These are phyloP conservation scores for Pugionium dolabratum DNA, from an alignment of 345 rosid species.

Conservation along the genomic window DNA sequence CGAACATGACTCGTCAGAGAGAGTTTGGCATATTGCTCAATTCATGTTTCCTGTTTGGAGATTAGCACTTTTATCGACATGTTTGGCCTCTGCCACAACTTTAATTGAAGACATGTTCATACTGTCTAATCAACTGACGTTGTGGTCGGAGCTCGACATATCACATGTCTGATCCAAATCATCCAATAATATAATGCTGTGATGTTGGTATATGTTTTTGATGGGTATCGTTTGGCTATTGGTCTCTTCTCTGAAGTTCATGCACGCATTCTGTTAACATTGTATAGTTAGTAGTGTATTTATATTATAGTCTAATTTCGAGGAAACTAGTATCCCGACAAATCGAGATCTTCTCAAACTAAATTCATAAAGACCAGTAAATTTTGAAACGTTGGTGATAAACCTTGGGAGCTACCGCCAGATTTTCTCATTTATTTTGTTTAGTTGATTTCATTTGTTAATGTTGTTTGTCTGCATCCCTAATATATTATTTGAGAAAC, in stretches of 20 bases:
- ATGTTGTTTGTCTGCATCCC: too few relatives aligned
- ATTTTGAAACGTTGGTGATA: conserved; percentile 45
- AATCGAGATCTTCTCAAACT: too few relatives aligned
- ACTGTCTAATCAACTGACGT: conserved; percentile 12
- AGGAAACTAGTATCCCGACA: too few relatives aligned
- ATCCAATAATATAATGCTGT: not conserved
- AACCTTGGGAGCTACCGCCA: conserved; percentile 86
- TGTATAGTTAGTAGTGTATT: too few relatives aligned
- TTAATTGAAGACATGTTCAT: conserved; percentile 16
- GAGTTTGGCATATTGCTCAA: conserved; percentile 16
- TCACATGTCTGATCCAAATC: conserved; percentile 6
- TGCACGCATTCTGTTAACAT: too few relatives aligned
- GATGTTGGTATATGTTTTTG: conserved; percentile 5
- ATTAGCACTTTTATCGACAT: conserved; percentile 21
- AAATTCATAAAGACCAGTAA: too few relatives aligned
- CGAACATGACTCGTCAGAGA: not conserved
- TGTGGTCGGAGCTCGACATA: conserved; percentile 14
- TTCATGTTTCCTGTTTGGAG: conserved; percentile 25
- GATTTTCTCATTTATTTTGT: conserved; percentile 54
- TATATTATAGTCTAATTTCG: too few relatives aligned
- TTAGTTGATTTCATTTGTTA: not conserved
- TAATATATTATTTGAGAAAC: too few relatives aligned
- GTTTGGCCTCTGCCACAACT: not conserved
- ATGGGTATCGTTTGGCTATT: conserved; percentile 23
- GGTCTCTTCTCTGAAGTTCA: conserved; percentile 2